These are phyloP conservation scores for Ceratobasidium theobromae DNA, from an alignment of 1,284 basidiomycete species.

Conservation along the genomic window DNA sequence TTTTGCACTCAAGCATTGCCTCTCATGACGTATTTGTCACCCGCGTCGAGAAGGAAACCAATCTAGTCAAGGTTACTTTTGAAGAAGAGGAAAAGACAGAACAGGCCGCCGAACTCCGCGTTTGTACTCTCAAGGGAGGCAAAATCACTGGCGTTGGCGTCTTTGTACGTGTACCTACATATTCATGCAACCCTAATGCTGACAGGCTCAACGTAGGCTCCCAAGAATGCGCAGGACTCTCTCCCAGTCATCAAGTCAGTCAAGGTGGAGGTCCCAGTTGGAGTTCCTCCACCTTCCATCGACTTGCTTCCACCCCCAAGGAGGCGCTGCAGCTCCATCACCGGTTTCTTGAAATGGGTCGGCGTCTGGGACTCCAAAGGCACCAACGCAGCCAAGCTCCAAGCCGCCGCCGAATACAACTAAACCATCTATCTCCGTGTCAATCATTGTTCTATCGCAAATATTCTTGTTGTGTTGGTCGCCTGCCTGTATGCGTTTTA, in stretches of 20 bases:
- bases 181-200: neutral
- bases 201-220: neutral
- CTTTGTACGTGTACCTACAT: neutral
- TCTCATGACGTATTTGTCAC: constrained; percentile 9
- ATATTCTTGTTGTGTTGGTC: too few species aligned
- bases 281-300: neutral
- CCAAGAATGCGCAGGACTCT: neutral
- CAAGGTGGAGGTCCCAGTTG: constrained; percentile 13
- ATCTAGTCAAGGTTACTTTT: constrained; percentile 9
- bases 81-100: neutral
- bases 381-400: neutral
- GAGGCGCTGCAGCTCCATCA: neutral
- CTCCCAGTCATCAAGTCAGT: constrained; percentile 14
- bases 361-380: constrained; percentile 16
- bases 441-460: too few species aligned
- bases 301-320: neutral
- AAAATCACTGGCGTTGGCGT: constrained; percentile 16
- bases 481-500: too few species aligned
- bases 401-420: neutral
- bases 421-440: neutral
- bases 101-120: neutral
- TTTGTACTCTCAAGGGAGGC: constrained; percentile 17
- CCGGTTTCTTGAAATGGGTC: constrained; percentile 7
- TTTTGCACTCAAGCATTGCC: constrained; percentile 8
- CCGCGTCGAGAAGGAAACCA: neutral